phyloP scores from a whole-genome alignment of 139 green algal species.

The Ulvella scutata region DNA sequence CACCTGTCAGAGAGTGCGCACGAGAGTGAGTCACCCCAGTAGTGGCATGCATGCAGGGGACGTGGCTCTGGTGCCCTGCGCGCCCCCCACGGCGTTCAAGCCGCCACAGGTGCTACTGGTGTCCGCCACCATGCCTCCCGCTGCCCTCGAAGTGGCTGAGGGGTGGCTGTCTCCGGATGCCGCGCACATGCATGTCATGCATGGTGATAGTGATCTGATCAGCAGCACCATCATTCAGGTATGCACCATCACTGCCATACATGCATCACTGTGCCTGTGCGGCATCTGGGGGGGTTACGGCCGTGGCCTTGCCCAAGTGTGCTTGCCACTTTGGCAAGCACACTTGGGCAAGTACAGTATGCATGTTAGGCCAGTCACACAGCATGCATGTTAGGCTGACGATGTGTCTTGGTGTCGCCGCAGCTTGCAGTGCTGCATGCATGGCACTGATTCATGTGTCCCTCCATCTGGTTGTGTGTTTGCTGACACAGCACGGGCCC shows the following conservation, averaged over 20 bases:
- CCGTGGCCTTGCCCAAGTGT: background rate
- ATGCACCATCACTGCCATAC: background rate
- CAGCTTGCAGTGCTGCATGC: too few relatives aligned
- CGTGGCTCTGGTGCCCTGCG: background rate
- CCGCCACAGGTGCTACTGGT: conserved; percentile 55
- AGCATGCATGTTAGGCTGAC: too few relatives aligned
- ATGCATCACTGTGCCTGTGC: too few relatives aligned
- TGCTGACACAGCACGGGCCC: background rate
- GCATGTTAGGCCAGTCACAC: too few relatives aligned
- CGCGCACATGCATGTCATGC: background rate
- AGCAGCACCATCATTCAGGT: conserved; percentile 53
- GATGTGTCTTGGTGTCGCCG: too few relatives aligned
- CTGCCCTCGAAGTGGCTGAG: conserved; percentile 20
- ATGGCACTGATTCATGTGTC: too few relatives aligned
- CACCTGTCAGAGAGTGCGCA: too few relatives aligned
- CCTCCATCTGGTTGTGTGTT: background rate
- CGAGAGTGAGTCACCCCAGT: background rate
- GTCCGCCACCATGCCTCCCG: conserved; percentile 59
- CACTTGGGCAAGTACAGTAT: background rate
- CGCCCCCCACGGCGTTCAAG: too few relatives aligned
- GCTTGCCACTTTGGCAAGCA: background rate
- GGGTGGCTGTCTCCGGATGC: conserved; percentile 31
- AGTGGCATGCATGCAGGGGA: conserved; percentile 6
- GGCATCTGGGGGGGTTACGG: background rate
- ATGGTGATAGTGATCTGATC: conserved; percentile 26